phyloP scores from a whole-genome alignment of 805 yeast genomes.

The Starmerella cellae region DNA sequence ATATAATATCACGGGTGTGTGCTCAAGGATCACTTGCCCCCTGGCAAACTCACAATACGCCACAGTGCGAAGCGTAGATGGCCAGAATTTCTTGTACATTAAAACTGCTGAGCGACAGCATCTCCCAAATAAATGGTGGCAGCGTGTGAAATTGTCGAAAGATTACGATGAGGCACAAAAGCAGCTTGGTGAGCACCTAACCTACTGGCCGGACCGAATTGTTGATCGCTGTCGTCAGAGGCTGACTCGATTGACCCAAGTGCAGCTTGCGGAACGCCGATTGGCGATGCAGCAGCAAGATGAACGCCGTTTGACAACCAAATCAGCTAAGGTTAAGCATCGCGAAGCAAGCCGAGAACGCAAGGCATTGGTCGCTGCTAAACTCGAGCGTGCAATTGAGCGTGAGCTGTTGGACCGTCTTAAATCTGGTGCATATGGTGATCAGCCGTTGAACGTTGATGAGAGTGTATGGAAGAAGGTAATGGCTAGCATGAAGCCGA shows the following conservation, averaged over 20 bases:
- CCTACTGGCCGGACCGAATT: slow-evolving; percentile 86
- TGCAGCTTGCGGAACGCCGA: slow-evolving; percentile 88
- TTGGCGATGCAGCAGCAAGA: slow-evolving; percentile 66
- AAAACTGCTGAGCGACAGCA: slow-evolving; percentile 97
- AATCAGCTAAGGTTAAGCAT: slow-evolving; percentile 85
- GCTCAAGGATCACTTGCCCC: slow-evolving; percentile 90
- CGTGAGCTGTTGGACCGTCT: slow-evolving; percentile 87
- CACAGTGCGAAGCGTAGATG: slow-evolving; percentile 28
- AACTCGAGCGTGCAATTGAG: slow-evolving; percentile 91
- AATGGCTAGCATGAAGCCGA: slow-evolving; percentile 60
- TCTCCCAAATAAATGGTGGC: slow-evolving; percentile 90
- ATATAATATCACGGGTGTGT: slow-evolving; percentile 87
- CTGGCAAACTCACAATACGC: slow-evolving; percentile 51
- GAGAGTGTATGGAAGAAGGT: slow-evolving; percentile 93
- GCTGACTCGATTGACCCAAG: slow-evolving; percentile 86
- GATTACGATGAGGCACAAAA: slow-evolving; percentile 77
- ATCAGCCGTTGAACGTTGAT: slow-evolving; percentile 91
- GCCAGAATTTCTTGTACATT: slow-evolving; percentile 46
- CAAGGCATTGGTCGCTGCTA: slow-evolving; percentile 92
- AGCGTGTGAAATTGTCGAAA: slow-evolving; percentile 77
- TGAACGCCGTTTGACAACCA: slow-evolving; percentile 86
- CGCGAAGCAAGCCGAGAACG: slow-evolving; percentile 91
- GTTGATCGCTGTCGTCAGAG: slow-evolving; percentile 93
- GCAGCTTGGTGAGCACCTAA: slow-evolving; percentile 75
- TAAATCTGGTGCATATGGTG: slow-evolving; percentile 97